Evolutionary conservation across 352 stramenopile species (phyloP), one percentile per base, ranked within the genome.

Genomic region (Pythium insidiosum): DNA sequence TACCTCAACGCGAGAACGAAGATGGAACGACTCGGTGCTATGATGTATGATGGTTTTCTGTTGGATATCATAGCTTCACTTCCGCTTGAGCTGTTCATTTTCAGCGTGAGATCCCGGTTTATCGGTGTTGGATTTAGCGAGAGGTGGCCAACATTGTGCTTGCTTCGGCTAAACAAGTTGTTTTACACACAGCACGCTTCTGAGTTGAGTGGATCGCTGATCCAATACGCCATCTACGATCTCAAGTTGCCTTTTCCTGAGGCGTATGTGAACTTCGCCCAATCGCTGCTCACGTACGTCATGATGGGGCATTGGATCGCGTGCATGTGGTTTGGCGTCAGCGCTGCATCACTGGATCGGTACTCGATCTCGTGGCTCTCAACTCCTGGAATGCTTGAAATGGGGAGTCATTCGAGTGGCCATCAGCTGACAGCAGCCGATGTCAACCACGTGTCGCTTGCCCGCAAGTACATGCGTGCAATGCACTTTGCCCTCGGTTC

Each of bases 171-270:
- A 15, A 85, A 85, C 49, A 76, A 75, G 15, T 11, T 75, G n/a
- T 21, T 88, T 1, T 53, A 76, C 20, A 22, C 44, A 0, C 23
- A 54, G 15, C 73, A 64, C 6, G 60, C 83, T 18, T 37, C 62
- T 2, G 28, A 61, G 0, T 43, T 85, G 5, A 62, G 58, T 0
- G 70, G 83, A 13, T 56, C 68, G 20, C 36, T 84, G 1, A 61
- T 84, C 16, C 75, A 88, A 61, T 86, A 73, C 35, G 11, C 63
- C 0, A 55, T 88, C 13, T 82, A 86, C 55, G 68, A 84, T 5
- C 30, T 64, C 10, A 81, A 80, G 23, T 16, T 75, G 9, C 59
- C 50, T 1, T 42, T 81, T 1, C 54, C 52, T 0, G 75, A 88
- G 34, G 57, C 56, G 0, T 22, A 55, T 11, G 43, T 88, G 0